Evolutionary conservation across 2,329 filamentous ascomycete genomes (phyloP).

Genomic region (Hypoxylon rubiginosum): DNA sequence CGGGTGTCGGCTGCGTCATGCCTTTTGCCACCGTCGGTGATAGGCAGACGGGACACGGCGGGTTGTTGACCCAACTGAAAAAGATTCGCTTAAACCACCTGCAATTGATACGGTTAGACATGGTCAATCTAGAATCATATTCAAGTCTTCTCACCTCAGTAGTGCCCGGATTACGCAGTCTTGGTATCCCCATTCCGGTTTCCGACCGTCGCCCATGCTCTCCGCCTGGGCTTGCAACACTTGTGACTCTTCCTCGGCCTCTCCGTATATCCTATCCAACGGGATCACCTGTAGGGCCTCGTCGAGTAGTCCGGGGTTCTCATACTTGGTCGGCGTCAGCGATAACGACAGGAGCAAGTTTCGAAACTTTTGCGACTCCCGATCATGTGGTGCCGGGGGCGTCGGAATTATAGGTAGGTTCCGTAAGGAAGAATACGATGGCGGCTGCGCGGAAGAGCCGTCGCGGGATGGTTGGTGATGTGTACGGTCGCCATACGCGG

Average conservation of each 20-base stretch:
- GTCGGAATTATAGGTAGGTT: conserved; percentile 79
- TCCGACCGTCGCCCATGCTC: conserved; percentile 83
- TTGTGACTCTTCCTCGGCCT: conserved; percentile 94
- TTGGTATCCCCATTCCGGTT: conserved; percentile 95
- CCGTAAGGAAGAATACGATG: conserved; percentile 71
- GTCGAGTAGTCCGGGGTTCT: conserved; percentile 94
- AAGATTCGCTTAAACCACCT: conserved; percentile 97
- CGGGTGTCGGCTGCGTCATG: conserved; percentile 85
- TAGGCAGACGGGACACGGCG: conserved; percentile 83
- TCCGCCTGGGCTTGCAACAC: conserved; percentile 88
- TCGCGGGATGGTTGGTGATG: not conserved
- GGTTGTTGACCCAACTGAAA: conserved; percentile 98
- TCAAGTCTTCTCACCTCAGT: conserved; percentile 72
- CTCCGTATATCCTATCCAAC: conserved; percentile 89
- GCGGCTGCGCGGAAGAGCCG: conserved; percentile 57
- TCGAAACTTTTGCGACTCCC: conserved; percentile 79
- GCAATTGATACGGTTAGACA: conserved; percentile 15
- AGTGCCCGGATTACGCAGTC: conserved; percentile 94
- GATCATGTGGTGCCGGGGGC: conserved; percentile 75
- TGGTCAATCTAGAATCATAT: not conserved
- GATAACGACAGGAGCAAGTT: conserved; percentile 89
- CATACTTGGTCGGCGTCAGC: conserved; percentile 90
- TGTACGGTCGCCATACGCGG: conserved; percentile 51
- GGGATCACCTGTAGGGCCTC: conserved; percentile 90
- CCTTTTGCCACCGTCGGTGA: conserved; percentile 87